Evolutionary conservation across 352 stramenopile species (phyloP).

Genomic region (Thalassiosira ordinaria): DNA sequence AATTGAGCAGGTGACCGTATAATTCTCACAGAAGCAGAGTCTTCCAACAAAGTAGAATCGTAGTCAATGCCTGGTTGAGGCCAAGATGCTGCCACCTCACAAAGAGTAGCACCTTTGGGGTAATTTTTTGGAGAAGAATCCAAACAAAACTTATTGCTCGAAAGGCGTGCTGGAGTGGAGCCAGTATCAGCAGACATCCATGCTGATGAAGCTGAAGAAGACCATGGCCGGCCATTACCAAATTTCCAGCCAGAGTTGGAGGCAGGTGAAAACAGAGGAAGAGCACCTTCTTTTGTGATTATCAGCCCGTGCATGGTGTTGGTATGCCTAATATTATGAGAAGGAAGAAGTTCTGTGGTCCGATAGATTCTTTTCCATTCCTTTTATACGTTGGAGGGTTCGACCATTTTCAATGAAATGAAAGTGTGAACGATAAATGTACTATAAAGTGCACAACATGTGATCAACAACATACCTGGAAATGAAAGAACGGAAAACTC

Average conservation of each 20-base stretch:
- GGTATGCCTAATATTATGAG: slow-evolving; percentile 32
- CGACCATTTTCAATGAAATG: too few relatives aligned
- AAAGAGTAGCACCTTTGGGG: slow-evolving; percentile 38
- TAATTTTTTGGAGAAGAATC: slow-evolving; percentile 30
- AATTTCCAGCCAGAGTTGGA: slow-evolving; percentile 29
- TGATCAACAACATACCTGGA: slow-evolving; percentile 75
- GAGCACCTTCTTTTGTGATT: slow-evolving; percentile 48
- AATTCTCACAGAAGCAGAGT: slow-evolving; percentile 31
- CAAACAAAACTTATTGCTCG: slow-evolving; percentile 50
- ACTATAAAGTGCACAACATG: too few relatives aligned
- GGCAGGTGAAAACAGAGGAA: slow-evolving; percentile 32
- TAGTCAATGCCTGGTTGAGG: slow-evolving; percentile 6
- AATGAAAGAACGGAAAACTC: slow-evolving; percentile 86
- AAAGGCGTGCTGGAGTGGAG: slow-evolving; percentile 32
- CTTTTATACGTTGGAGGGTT: slow-evolving; percentile 24
- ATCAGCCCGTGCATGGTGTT: slow-evolving; percentile 35
- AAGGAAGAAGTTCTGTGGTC: slow-evolving; percentile 57
- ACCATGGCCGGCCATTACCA: slow-evolving; percentile 23
- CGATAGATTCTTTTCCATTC: slow-evolving; percentile 85
- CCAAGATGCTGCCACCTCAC: slow-evolving; percentile 45
- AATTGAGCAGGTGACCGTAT: slow-evolving; percentile 34
- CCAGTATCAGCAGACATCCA: slow-evolving; percentile 43
- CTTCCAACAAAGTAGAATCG: slow-evolving; percentile 4
- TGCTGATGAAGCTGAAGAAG: slow-evolving; percentile 8
- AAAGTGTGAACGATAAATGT: too few relatives aligned